These are phyloP conservation scores for Elsinoe necatrix DNA, from an alignment of 2,329 filamentous ascomycete genomes.

Conservation along the genomic window DNA sequence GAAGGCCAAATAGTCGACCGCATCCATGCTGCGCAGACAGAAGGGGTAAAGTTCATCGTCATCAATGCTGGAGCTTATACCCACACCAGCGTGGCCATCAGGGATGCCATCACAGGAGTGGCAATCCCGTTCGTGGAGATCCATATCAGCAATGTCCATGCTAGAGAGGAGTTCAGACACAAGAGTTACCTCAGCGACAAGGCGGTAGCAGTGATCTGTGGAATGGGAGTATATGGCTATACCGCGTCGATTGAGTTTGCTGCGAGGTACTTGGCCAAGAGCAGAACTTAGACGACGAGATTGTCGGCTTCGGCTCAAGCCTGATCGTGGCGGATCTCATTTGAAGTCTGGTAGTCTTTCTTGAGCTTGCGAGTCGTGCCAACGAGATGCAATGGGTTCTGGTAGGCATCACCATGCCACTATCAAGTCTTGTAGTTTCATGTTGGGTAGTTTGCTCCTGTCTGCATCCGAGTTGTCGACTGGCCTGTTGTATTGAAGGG, in stretches of 20 bases:
- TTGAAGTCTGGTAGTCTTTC: no score
- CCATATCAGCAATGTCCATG: conserved; percentile 69
- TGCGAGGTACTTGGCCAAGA: conserved; percentile 24
- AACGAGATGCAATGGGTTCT: no score
- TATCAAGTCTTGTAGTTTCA: background rate
- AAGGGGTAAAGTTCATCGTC: conserved; percentile 54
- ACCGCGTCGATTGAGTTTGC: conserved; percentile 39
- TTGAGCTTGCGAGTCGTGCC: no score
- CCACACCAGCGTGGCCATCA: conserved; percentile 65
- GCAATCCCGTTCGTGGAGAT: conserved; percentile 67
- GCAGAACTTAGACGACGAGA: background rate
- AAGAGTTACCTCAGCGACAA: conserved; percentile 69
- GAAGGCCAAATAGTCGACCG: conserved; percentile 67
- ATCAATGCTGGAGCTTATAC: conserved; percentile 71
- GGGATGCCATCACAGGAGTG: conserved; percentile 64
- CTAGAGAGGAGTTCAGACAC: conserved; percentile 58
- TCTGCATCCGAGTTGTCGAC: background rate
- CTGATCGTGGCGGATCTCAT: background rate
- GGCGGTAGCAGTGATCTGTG: conserved; percentile 64
- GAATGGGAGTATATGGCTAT: conserved; percentile 46
- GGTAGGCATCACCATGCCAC: no score
- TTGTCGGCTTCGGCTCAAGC: background rate
- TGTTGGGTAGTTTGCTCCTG: background rate
- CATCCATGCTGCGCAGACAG: conserved; percentile 55
- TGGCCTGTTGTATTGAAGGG: conserved; percentile 20